Base-by-base conservation (phyloP, 306 rosid species). In the Pyrus bretschneideri region DNA sequence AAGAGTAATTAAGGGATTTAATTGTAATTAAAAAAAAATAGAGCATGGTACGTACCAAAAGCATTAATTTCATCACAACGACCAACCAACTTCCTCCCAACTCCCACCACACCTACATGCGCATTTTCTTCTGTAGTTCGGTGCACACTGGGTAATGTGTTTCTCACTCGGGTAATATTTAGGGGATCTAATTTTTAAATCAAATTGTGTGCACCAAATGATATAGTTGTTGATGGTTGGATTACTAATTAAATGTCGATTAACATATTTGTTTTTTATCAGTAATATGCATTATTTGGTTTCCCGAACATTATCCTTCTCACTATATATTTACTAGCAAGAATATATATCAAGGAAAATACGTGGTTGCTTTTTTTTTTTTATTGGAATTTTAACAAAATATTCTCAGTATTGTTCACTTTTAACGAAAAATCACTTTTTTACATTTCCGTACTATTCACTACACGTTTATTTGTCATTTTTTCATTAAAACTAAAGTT, bases 331-430 rank as follows among this genome's bases (percentile, higher is more conserved):
- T 35, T 35, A 2, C 55, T 5, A 17, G 21, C 55, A 51, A 51
- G 55, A 51, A 51, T 18, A 5, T 5, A 17, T 17, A 17, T 51
- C 21, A 17, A 51, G 6, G 21, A 51, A 51, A 15, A 15, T 51
- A 15, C 9, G 5, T 6, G 9, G 21, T 15, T 49, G 55, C 0
- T 15, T 15, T 35, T 35, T 35, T 35, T 35, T 35, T 35, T 35
- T 35, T 35, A 25, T 33, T 33, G 7, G 7, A 33, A 1, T 33
- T 33, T 33, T 33, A 33, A 33, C 8, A 33, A 33, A 33, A 33
- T 1, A 33, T 0, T 33, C 0, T 1, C 0, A 2, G 8, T 33
- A 33, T 3, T 33, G 2, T 33, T 33, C 0, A 33, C 0, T 33
- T 31, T 33, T 33, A 33, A 33, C 8, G 8, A 33, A 6, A 33